A percentile compares a stretch with the other conserved stretches of the same genome.
Conservation (phyloP, 2,329 filamentous ascomycete genomes). For the Scedosporium aurantiacum region DNA sequence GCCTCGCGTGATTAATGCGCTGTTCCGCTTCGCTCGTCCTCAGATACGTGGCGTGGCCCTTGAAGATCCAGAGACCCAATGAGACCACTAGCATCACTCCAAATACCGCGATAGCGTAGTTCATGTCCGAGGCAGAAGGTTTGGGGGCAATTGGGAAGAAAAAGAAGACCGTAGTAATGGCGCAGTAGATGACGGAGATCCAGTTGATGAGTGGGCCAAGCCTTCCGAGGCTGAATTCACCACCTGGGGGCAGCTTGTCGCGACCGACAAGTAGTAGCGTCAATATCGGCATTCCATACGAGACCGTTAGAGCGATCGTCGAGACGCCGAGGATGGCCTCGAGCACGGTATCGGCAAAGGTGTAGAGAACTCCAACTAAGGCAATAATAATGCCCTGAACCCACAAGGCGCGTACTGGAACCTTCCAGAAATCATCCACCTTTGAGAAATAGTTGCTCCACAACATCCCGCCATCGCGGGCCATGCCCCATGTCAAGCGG, state of each 20-base stretch:
- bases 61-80: constrained; percentile 37
- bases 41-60: constrained; percentile 27
- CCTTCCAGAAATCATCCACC: constrained; percentile 37
- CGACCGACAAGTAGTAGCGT: constrained; percentile 37
- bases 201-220: constrained; percentile 33
- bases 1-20: no score
- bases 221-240: constrained; percentile 32
- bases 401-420: constrained; percentile 40
- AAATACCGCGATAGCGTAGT: constrained; percentile 46
- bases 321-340: no score
- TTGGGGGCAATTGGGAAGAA: constrained; percentile 37
- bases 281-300: constrained; percentile 30
- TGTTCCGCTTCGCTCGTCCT: no score
- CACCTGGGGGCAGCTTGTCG: constrained; percentile 35
- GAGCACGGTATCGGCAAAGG: constrained; percentile 21
- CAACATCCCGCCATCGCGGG: constrained; percentile 29
- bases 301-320: no score
- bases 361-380: constrained; percentile 42
- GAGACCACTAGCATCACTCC: constrained; percentile 41
- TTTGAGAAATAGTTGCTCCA: no score
- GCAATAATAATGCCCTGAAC: constrained; percentile 32
- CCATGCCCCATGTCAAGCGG: constrained; percentile 42
- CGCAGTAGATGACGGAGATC: constrained; percentile 39
- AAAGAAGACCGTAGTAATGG: constrained; percentile 42
- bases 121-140: constrained; percentile 39